Base-by-base conservation (phyloP, 768 basidiomycete species). In the Dentipellis sp. region DNA sequence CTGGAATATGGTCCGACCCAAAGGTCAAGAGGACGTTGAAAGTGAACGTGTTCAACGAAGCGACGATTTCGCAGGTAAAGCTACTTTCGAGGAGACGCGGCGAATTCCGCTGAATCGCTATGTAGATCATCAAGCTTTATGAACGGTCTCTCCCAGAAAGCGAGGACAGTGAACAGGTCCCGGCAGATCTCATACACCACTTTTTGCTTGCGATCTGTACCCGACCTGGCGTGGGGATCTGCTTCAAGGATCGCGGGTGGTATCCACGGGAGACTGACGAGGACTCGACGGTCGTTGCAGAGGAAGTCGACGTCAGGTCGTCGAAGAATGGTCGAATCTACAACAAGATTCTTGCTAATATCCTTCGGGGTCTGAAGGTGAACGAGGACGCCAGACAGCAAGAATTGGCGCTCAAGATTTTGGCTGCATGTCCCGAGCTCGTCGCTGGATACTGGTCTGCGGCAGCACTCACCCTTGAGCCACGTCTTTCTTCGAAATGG, bases 221-320 rank as follows among this genome's bases (percentile, higher is more conserved):
- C 0, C 81, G 80, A 22, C 88, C 91, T 0, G 93, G 94, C 0
- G 71, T 75, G 11, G 94, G 94, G 0, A 75, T 97, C 12, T 97
- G 94, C 64, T 97, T 95, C 71, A 81, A 74, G 52, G 91, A 94
- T 63, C 77, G 81, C 8, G 94, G 94, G 2, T 97, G 94, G 94
- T 97, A 97, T 62, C 83, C 83, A 3, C 82, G 90, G 2, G 85
- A 86, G 58, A 66, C 68, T 2, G 78, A 77, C 16, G 70, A 68
- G 16, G 76, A 76, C 10, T 69, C 70, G 1, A 69, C 69, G n/a
- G 56, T 56, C 35, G 53, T 59, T 0, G 53, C 60, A 2, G 69
- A 74, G 9, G 73, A 69, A 22, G 78, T 77, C 0, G 73, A 74
- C 21, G 69, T 70, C 0, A 63, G 62, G 1, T 63, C 59, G 51